phyloP scores from a whole-genome alignment of 306 rosid species.

The Vigna nakashimae region DNA sequence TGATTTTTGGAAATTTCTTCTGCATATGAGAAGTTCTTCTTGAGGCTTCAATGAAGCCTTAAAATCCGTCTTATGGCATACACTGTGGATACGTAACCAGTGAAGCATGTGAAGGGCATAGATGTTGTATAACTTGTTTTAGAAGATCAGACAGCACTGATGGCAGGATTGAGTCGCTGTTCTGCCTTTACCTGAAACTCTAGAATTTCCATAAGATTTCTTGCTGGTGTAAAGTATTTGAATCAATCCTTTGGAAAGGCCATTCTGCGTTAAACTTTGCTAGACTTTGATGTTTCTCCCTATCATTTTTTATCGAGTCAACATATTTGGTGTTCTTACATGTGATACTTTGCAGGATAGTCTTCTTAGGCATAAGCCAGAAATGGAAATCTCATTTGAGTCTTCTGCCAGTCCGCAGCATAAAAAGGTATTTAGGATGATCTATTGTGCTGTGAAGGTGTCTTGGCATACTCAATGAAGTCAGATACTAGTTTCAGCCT shows the following conservation, averaged over 20 bases:
- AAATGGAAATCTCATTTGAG: constrained; percentile 50
- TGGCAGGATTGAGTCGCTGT: background rate
- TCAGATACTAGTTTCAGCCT: constrained; percentile 18
- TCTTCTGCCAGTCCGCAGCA: constrained; percentile 41
- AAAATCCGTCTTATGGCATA: background rate
- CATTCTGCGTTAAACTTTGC: background rate
- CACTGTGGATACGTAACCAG: background rate
- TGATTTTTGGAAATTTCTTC: constrained; percentile 7
- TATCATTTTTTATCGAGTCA: constrained; percentile 10
- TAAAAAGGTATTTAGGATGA: constrained; percentile 47
- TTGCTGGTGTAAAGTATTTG: constrained; percentile 22
- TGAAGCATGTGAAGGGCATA: background rate
- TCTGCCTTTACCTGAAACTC: background rate
- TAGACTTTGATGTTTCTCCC: constrained; percentile 13
- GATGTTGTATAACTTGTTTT: constrained; percentile 2
- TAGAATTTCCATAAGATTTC: background rate
- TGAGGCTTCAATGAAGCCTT: constrained; percentile 18
- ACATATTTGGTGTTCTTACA: constrained; percentile 29
- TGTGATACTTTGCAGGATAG: constrained; percentile 52
- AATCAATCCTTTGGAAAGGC: constrained; percentile 1
- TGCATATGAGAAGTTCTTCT: background rate
- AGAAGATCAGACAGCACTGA: constrained; percentile 13
- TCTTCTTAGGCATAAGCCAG: constrained; percentile 47
- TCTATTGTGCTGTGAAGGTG: constrained; percentile 12
- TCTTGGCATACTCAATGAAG: constrained; percentile 27